Evolutionary conservation across 345 rosid genomes (phyloP), one percentile per base, ranked within the genome.

Genomic region (Salix dunnii): DNA sequence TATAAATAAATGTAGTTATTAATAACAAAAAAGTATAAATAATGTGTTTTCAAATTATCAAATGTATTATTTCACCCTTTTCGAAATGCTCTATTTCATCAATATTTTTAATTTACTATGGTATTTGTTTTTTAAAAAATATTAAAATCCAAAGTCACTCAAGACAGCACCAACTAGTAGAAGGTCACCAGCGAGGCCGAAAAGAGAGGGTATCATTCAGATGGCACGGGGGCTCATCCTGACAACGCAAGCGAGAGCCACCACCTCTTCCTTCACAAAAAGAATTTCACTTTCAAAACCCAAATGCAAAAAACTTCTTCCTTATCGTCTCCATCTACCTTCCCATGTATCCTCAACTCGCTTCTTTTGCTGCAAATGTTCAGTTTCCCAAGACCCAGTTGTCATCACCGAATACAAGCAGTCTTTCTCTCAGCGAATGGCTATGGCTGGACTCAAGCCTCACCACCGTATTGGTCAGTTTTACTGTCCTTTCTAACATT

Each of bases 361-460:
- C 77, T 71, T 82, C 49, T 82, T 86, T 70, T 69, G 72, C 84
- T 87, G 92, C 86, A 77, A 70, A 13, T 73, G 85, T 68, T 71
- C 70, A 30, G 81, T 12, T n/a, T 74, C 76, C 74, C 88, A 87
- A 35, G 67, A 83, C 2, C 74, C 82, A 0, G 68, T 76, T 7
- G 85, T 81, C 77, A 76, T 83, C 73, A 71, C 86, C 7, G 76
- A 11, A 33, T 88, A 90, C 64, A 82, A 78, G 66, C 87, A 90
- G 70, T 74, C 83, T 82, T 95, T 95, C 89, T 85, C 86, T 77
- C 78, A 78, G 76, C 79, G 90, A 67, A 95, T 95, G 96, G 88
- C 88, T 38, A 87, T 90, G 89, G 93, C 97, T 2, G 98, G 98
- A 31, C 92, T 96, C 84, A 86, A 89, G 77, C 93, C 91, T 62